A percentile compares a stretch with the other conserved stretches of the same genome.
phyloP scores from a whole-genome alignment of 139 green algal species.

The Coelastrella sp. region DNA sequence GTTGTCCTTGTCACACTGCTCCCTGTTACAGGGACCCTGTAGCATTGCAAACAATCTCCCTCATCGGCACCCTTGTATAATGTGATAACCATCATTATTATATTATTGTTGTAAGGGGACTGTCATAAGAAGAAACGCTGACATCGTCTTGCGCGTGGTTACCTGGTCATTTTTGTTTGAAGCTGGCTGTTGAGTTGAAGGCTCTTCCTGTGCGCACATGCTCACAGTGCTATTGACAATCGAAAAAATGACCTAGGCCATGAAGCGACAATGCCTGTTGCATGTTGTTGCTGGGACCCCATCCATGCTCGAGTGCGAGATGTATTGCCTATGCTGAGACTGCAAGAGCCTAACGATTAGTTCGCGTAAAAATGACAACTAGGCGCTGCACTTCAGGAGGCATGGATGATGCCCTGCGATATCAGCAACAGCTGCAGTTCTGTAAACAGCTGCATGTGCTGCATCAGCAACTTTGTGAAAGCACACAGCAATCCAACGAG shows the following conservation, averaged over 20 bases:
- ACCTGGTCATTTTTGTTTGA: neutral
- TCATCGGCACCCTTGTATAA: no score
- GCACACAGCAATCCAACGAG: neutral
- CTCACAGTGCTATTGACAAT: no score
- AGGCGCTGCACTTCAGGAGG: neutral
- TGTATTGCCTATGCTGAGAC: no score
- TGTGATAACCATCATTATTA: no score
- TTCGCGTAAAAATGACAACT: neutral
- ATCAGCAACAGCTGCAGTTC: slow-evolving; percentile 43
- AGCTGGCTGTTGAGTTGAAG: slow-evolving; percentile 1
- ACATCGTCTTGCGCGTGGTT: neutral
- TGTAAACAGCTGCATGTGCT: slow-evolving; percentile 35
- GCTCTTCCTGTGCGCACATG: no score
- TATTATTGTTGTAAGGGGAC: neutral
- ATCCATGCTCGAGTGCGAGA: no score
- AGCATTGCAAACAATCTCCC: no score
- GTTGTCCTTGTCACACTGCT: no score
- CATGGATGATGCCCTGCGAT: slow-evolving; percentile 34
- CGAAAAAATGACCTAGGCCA: neutral
- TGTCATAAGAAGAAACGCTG: neutral
- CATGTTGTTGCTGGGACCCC: neutral
- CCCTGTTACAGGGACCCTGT: no score
- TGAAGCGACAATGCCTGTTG: neutral
- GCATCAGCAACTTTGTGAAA: slow-evolving; percentile 28
- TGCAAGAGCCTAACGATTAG: neutral